These are phyloP conservation scores for Pseudogymnoascus sp. DNA, from an alignment of 2,329 filamentous ascomycete genomes.

Conservation along the genomic window DNA sequence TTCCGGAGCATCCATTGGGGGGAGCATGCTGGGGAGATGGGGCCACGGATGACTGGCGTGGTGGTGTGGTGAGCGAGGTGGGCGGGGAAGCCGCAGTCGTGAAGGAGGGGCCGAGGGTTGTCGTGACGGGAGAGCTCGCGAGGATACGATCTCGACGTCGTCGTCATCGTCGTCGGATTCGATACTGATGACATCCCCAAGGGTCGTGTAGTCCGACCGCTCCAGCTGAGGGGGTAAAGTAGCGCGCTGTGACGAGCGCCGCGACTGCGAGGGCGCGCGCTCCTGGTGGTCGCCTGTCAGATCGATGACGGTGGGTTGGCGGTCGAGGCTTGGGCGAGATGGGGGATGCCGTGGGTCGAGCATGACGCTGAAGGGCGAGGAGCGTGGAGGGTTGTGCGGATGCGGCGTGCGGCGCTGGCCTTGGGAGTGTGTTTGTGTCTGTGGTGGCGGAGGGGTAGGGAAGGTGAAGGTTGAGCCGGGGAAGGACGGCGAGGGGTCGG, in stretches of 20 bases:
- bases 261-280: background rate
- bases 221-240: background rate
- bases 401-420: slow-evolving; percentile 3
- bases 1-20: background rate
- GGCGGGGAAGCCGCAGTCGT: background rate
- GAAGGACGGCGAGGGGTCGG: background rate
- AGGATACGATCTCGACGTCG: background rate
- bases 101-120: slow-evolving; percentile 3
- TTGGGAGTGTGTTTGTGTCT: background rate
- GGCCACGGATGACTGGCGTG: background rate
- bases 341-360: background rate
- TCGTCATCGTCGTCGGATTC: slow-evolving; percentile 4
- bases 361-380: slow-evolving; percentile 6
- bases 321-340: background rate
- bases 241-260: slow-evolving; percentile 3
- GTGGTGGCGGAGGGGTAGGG: background rate
- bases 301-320: slow-evolving; percentile 7
- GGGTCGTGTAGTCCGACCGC: background rate
- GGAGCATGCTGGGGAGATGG: background rate
- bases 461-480: background rate
- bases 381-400: background rate
- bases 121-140: background rate
- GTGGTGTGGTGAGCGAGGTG: background rate
- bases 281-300: slow-evolving; percentile 4
- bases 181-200: background rate